phyloP scores from a whole-genome alignment of 2,329 filamentous ascomycete species.

The Helotiales sp. region DNA sequence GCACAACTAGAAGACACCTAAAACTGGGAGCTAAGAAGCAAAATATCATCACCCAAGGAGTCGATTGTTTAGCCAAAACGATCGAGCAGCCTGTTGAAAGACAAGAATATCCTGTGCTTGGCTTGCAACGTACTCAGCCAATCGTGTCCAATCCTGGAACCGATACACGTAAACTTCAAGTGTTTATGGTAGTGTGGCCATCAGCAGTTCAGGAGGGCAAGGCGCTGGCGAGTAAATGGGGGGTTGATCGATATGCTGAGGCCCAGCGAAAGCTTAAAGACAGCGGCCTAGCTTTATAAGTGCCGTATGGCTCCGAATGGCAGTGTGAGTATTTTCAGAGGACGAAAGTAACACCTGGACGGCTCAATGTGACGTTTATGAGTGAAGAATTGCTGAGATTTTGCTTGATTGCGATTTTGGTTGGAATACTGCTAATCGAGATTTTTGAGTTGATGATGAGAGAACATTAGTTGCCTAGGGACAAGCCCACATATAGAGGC shows the following conservation, averaged over 20 bases:
- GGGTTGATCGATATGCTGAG: not conserved
- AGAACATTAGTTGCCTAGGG: not conserved
- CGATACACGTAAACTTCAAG: not conserved
- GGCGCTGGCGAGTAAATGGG: not conserved
- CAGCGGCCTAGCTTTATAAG: not conserved
- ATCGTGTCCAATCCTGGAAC: not conserved
- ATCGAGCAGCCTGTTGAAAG: not conserved
- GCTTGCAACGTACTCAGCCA: not conserved
- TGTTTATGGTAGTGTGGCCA: not conserved
- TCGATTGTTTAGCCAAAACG: not conserved
- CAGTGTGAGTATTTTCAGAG: not conserved
- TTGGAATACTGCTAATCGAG: not conserved
- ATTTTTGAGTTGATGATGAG: not conserved
- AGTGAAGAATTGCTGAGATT: not conserved
- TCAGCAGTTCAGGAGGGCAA: not conserved
- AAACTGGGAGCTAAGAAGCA: no score
- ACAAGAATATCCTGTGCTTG: not conserved
- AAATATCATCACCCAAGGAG: slow-evolving; percentile 3
- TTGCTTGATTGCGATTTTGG: not conserved
- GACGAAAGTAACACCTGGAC: not conserved
- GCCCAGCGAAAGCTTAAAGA: not conserved
- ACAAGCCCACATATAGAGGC: not conserved
- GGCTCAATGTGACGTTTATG: not conserved
- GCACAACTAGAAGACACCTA: no score
- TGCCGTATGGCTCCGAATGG: not conserved